These are phyloP conservation scores for Phytopythium mirpurense DNA, from an alignment of 352 stramenopile genomes.

Conservation along the genomic window DNA sequence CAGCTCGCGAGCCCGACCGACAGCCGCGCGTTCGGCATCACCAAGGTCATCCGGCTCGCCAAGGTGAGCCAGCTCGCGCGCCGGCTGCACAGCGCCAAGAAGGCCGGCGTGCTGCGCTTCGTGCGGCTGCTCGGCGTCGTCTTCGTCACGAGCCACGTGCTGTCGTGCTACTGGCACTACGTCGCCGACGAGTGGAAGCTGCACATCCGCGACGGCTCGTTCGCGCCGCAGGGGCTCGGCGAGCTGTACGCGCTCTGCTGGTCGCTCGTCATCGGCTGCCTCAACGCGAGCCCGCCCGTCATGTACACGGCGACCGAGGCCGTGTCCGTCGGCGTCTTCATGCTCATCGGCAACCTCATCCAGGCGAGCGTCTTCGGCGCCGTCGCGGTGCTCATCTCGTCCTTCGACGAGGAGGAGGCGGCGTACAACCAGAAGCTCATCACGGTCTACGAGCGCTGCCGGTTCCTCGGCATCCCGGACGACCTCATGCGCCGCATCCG, in stretches of 20 bases:
- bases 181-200: constrained; percentile 37
- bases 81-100: constrained; percentile 56
- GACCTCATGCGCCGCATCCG: constrained; percentile 44
- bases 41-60: constrained; percentile 62
- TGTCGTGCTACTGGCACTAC: constrained; percentile 66
- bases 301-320: constrained; percentile 50
- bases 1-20: constrained; percentile 23
- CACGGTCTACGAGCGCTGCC: constrained; percentile 52
- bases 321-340: constrained; percentile 59
- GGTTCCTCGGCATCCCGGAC: constrained; percentile 58
- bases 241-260: constrained; percentile 45
- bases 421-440: constrained; percentile 73
- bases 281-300: constrained; percentile 53
- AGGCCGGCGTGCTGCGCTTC: constrained; percentile 56
- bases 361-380: constrained; percentile 70
- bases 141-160: constrained; percentile 42
- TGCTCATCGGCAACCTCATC: constrained; percentile 62
- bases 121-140: constrained; percentile 44
- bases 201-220: constrained; percentile 27
- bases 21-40: constrained; percentile 51
- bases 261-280: constrained; percentile 48
- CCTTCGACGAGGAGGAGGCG: constrained; percentile 60
- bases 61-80: constrained; percentile 58
- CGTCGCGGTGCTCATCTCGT: constrained; percentile 57
- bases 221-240: constrained; percentile 16